Base-by-base conservation (phyloP, 2,329 filamentous ascomycete genomes). In the Cephalotrichum gorgonifer region DNA sequence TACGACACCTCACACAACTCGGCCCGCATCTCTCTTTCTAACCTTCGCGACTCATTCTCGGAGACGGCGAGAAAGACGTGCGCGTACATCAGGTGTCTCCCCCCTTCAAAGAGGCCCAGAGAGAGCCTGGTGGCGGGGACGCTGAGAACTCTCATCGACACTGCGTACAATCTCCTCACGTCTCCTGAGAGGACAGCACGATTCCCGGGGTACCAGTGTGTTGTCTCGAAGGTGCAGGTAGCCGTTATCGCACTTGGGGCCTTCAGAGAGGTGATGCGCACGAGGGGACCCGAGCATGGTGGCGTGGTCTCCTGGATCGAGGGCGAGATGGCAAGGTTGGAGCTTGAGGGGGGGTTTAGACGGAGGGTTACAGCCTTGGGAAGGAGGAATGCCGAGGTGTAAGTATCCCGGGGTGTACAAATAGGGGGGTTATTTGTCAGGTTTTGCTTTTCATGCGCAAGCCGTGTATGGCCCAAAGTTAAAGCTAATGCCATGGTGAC, bases 1-100 rank as follows among this genome's bases (percentile, higher is more conserved):
- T 83, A 87, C 57, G 88, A 94, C 62, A 86, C 86, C 4, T 66
- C 73, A 3, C 83, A 91, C 69, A 97, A 97, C 67, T 78, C 81
- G 3, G 61, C 76, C 7, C 56, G 62, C 4, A 86, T 82, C 0
- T 85, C 93, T 12, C 70, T 91, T 4, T 64, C 68, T n/a, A 95
- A 93, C 56, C 69, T 96, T 3, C 78, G 83, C 58, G 74, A 75
- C n/a, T 81, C 81, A 28, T 91, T 96, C 57, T 58, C 71, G 17
- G 88, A 94, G 62, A 82, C 86, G 6, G 89, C 88, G 8, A 81
- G 79, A 67, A 94, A 91, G 67, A 78, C 78, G 69, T 80, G 75
- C 74, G 75, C 75, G 0, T 83, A 84, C 55, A 62, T 69, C 6
- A 69, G 73, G 7, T 81, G 79, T 51, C 69, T 96, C 28, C 72